These are phyloP conservation scores for Aspergillus sp. DNA, from an alignment of 2,329 filamentous ascomycete genomes.

Conservation along the genomic window DNA sequence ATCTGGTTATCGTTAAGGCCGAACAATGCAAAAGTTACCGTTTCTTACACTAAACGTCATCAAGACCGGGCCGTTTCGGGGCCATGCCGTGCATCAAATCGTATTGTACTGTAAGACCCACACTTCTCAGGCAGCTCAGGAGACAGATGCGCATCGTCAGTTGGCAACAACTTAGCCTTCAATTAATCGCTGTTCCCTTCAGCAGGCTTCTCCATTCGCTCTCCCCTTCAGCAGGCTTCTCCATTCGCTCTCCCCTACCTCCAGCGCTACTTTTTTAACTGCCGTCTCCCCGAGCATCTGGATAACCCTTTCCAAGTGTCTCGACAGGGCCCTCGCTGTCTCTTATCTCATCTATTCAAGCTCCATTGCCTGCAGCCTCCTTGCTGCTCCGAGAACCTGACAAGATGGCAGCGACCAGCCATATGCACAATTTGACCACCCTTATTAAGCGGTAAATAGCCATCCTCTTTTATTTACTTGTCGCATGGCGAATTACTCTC, in stretches of 20 bases:
- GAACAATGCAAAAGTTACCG: constrained; percentile 10
- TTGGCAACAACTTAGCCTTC: constrained; percentile 16
- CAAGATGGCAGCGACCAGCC: constrained; percentile 67
- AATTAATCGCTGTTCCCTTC: constrained; percentile 8
- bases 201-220: background rate
- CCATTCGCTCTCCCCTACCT: background rate
- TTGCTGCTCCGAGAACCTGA: constrained; percentile 10
- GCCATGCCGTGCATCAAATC: background rate
- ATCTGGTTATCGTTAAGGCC: constrained; percentile 12
- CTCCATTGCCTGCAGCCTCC: constrained; percentile 19
- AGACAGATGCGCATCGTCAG: constrained; percentile 11
- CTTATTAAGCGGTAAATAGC: constrained; percentile 88
- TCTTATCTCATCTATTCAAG: constrained; percentile 49
- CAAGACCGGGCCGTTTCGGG: background rate
- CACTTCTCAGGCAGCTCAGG: constrained; percentile 25
- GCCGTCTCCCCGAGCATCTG: background rate
- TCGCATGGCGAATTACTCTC: no score
- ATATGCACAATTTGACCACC: constrained; percentile 95
- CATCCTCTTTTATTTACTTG: background rate
- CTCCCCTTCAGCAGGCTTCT: background rate
- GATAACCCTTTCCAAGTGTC: background rate
- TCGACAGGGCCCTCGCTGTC: background rate
- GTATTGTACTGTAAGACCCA: constrained; percentile 26
- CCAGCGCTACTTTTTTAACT: background rate
- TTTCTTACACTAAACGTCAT: constrained; percentile 22